A percentile compares a stretch with the other conserved stretches of the same genome.
Evolutionary conservation across 2,329 filamentous ascomycete genomes (phyloP).

Genomic region (Aspergillus aculeatinus): DNA sequence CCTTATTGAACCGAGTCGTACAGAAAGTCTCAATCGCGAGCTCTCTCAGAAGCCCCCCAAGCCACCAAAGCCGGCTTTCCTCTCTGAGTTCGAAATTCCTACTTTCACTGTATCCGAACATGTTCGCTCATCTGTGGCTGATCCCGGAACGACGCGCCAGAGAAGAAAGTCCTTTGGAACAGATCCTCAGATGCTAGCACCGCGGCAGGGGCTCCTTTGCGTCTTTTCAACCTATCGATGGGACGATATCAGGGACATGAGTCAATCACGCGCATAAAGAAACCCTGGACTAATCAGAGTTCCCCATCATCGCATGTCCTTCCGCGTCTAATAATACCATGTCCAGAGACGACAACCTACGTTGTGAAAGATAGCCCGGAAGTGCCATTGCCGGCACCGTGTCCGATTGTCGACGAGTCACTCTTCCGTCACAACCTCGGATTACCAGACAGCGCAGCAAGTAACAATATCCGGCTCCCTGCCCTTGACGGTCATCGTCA

Average conservation of each 20-base stretch:
- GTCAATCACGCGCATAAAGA: background rate
- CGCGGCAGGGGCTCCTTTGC: background rate
- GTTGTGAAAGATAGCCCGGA: constrained; percentile 10
- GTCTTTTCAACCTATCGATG: background rate
- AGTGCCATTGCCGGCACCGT: constrained; percentile 16
- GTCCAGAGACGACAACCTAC: background rate
- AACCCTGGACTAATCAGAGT: constrained; percentile 4
- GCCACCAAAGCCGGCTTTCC: constrained; percentile 17
- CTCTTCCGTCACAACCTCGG: constrained; percentile 9
- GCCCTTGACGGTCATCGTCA: background rate
- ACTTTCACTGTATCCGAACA: background rate
- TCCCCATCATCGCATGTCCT: constrained; percentile 1
- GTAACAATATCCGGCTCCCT: background rate
- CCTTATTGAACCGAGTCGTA: background rate
- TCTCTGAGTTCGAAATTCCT: constrained; percentile 2
- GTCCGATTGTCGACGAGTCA: constrained; percentile 16
- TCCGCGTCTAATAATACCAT: constrained; percentile 1
- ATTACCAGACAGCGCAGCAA: background rate
- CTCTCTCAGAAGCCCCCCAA: constrained; percentile 10
- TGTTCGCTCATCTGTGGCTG: background rate
- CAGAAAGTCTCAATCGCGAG: background rate
- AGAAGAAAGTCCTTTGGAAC: background rate
- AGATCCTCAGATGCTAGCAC: background rate
- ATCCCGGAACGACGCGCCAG: background rate
- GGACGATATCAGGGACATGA: background rate